Conservation (phyloP, 352 stramenopile species). For the Aphanomyces invadans region DNA sequence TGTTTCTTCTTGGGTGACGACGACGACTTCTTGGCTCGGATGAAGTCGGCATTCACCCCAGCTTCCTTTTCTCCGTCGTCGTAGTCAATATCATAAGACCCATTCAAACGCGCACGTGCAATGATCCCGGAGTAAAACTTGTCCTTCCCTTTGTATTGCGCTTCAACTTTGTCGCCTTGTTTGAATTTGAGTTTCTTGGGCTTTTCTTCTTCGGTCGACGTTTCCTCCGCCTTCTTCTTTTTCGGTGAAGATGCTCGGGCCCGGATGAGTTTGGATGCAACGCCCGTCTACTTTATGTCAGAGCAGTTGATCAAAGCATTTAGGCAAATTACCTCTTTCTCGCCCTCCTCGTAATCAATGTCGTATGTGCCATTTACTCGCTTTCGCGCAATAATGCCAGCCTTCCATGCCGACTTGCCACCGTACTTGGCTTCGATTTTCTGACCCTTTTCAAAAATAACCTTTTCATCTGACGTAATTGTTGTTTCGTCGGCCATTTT, state of each 20-base stretch:
- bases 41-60: slow-evolving; percentile 39
- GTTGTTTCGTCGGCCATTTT: background rate
- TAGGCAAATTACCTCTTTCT: slow-evolving; percentile 28
- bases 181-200: slow-evolving; percentile 24
- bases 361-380: slow-evolving; percentile 46
- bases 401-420: slow-evolving; percentile 30
- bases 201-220: slow-evolving; percentile 20
- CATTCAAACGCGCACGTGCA: slow-evolving; percentile 32
- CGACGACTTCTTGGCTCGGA: slow-evolving; percentile 36
- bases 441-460: slow-evolving; percentile 39
- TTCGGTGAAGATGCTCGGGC: slow-evolving; percentile 10
- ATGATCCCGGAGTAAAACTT: slow-evolving; percentile 51
- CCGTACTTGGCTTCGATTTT: slow-evolving; percentile 44
- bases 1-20: slow-evolving; percentile 29
- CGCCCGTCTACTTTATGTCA: slow-evolving; percentile 34
- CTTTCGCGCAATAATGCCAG: slow-evolving; percentile 42
- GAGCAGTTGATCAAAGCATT: slow-evolving; percentile 30
- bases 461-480: slow-evolving; percentile 26
- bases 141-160: slow-evolving; percentile 39
- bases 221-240: slow-evolving; percentile 13
- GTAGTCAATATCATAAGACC: slow-evolving; percentile 46
- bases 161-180: slow-evolving; percentile 36
- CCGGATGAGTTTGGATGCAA: slow-evolving; percentile 27
- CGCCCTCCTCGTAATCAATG: slow-evolving; percentile 52
- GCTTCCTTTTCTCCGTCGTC: slow-evolving; percentile 57